These are phyloP conservation scores for Isabelozyma gotoi DNA, from an alignment of 805 yeast genomes.

Conservation along the genomic window DNA sequence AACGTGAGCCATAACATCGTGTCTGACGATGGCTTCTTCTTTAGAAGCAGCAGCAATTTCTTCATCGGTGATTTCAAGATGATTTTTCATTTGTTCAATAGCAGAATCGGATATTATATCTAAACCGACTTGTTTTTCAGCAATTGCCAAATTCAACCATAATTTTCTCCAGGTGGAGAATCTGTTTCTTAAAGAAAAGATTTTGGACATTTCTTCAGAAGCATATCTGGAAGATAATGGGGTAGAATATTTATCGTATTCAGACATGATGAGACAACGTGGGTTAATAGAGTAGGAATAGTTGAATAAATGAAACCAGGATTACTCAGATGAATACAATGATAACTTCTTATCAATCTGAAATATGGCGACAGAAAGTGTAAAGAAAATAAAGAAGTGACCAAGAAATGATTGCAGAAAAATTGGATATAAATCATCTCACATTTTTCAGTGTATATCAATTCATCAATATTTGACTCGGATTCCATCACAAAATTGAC, in stretches of 20 bases:
- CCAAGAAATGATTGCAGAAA: background rate
- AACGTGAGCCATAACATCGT: constrained; percentile 99
- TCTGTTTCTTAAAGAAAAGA: constrained; percentile 90
- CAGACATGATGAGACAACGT: constrained; percentile 25
- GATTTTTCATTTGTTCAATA: constrained; percentile 75
- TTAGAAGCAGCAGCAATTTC: constrained; percentile 85
- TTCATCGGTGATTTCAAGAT: constrained; percentile 84
- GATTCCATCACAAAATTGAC: background rate
- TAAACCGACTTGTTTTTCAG: constrained; percentile 90
- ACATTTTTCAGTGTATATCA: background rate
- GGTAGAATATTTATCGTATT: constrained; percentile 78
- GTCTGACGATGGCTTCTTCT: constrained; percentile 97
- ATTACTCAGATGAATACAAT: no score
- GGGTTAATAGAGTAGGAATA: background rate
- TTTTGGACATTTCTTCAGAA: constrained; percentile 91
- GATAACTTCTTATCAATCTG: background rate
- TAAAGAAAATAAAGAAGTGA: background rate
- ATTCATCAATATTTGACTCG: background rate
- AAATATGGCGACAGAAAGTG: background rate
- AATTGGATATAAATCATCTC: background rate
- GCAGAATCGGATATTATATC: constrained; percentile 87
- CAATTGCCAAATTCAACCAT: constrained; percentile 93
- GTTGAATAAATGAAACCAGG: background rate
- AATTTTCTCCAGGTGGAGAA: constrained; percentile 98
- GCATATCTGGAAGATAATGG: constrained; percentile 97